Percentiles rank a stretch among this genome's conserved stretches.
These are phyloP conservation scores for Paraphoma sp. DNA, from an alignment of 2,329 filamentous ascomycete genomes.

Conservation along the genomic window DNA sequence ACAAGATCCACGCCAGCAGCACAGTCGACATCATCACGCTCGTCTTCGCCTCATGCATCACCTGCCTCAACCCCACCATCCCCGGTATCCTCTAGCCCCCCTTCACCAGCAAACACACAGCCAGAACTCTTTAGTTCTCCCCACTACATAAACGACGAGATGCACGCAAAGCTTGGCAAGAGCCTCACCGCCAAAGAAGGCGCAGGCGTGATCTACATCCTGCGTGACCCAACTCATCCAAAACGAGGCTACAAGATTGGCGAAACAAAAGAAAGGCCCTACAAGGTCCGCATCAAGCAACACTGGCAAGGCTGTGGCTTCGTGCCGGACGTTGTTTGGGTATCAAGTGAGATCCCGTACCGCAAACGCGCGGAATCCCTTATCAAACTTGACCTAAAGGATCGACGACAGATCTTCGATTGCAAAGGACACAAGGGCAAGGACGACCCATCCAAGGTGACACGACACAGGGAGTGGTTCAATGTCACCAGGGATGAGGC, in stretches of 20 bases:
- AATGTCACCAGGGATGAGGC: constrained; percentile 6
- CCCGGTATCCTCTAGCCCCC: too few species aligned
- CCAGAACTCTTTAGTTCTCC: too few species aligned
- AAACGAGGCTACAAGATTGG: constrained; percentile 14
- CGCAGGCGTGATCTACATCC: constrained; percentile 13
- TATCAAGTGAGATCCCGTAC: too few species aligned
- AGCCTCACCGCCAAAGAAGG: too few species aligned
- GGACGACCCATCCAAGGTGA: background rate
- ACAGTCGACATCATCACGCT: too few species aligned
- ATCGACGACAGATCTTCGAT: background rate
- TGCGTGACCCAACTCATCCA: background rate
- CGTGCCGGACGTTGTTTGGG: background rate
- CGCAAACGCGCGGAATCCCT: too few species aligned
- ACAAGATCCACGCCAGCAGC: too few species aligned
- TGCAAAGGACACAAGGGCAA: constrained; percentile 1
- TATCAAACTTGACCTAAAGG: background rate
- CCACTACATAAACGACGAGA: too few species aligned
- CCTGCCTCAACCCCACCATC: too few species aligned
- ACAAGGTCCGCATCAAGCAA: constrained; percentile 2
- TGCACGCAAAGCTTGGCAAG: too few species aligned
- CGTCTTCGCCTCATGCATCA: too few species aligned
- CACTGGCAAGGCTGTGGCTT: constrained; percentile 5
- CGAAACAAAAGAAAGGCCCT: constrained; percentile 1
- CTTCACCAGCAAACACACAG: too few species aligned
- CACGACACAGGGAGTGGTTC: constrained; percentile 18